These are phyloP conservation scores for Candida sanyaensis DNA, from an alignment of 1,139 yeast species.

Conservation along the genomic window DNA sequence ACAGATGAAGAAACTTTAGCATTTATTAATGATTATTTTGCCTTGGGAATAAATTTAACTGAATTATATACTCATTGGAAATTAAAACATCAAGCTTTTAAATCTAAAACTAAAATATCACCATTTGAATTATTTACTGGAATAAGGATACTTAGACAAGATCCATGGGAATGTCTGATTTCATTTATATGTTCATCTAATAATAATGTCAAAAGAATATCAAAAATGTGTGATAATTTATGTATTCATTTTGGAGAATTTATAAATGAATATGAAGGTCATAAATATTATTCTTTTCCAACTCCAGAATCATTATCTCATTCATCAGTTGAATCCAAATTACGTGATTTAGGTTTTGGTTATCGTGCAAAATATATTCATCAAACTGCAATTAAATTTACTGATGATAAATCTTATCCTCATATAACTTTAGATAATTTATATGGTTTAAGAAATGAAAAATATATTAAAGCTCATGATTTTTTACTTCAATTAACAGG, in stretches of 20 bases:
- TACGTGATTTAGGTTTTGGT: slow-evolving; percentile 76
- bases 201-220: slow-evolving; percentile 89
- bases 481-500: slow-evolving; percentile 73
- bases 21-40: slow-evolving; percentile 68
- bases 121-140: slow-evolving; percentile 58
- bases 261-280: slow-evolving; percentile 49
- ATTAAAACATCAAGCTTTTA: slow-evolving; percentile 49
- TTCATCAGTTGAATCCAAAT: slow-evolving; percentile 40
- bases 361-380: slow-evolving; percentile 89
- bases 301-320: slow-evolving; percentile 50
- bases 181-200: slow-evolving; percentile 96
- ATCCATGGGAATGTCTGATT: slow-evolving; percentile 93
- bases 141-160: slow-evolving; percentile 82
- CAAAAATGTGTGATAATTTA: slow-evolving; percentile 86
- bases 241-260: slow-evolving; percentile 71
- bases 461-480: slow-evolving; percentile 62
- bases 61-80: slow-evolving; percentile 66
- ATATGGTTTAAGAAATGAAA: slow-evolving; percentile 36
- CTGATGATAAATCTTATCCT: slow-evolving; percentile 34
- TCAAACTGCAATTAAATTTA: slow-evolving; percentile 62
- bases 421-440: slow-evolving; percentile 33
- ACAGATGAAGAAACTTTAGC: slow-evolving; percentile 33
- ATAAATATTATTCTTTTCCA: slow-evolving; percentile 75
- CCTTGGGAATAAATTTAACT: slow-evolving; percentile 55
- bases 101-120: slow-evolving; percentile 24